Evolutionary conservation across 169 alveolate genomes (phyloP).

Genomic region (Eimeria tenella): DNA sequence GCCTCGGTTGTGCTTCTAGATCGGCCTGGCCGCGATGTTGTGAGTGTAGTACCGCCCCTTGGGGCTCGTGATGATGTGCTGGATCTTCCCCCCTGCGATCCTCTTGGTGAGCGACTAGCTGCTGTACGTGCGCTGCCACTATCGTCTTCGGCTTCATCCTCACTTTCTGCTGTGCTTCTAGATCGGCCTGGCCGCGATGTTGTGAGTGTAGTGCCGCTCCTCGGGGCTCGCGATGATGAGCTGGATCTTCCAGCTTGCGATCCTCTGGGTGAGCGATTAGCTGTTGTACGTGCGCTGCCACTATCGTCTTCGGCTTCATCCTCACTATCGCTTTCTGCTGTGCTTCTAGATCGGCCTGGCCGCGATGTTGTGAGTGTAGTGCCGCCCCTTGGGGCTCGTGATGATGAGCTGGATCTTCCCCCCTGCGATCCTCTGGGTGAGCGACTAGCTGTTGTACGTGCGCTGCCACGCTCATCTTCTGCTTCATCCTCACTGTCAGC

Average conservation of each 20-base stretch:
- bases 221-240: constrained; percentile 2
- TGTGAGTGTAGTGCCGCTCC: constrained; percentile 2
- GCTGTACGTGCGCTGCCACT: not conserved
- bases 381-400: not conserved
- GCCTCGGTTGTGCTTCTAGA: not conserved
- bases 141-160: not conserved
- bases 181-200: not conserved
- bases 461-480: not conserved
- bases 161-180: not conserved
- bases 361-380: not conserved
- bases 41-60: not conserved
- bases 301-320: not conserved
- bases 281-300: not conserved
- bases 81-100: not conserved
- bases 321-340: not conserved
- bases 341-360: not conserved
- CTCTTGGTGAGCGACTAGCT: not conserved
- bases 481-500: not conserved
- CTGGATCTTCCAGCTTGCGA: not conserved
- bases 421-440: not conserved
- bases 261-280: not conserved
- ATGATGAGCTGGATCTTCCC: not conserved
- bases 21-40: not conserved
- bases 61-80: not conserved
- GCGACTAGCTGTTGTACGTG: not conserved